Evolutionary conservation across 495 filamentous ascomycete genomes (phyloP), one percentile per base, ranked within the genome.

Genomic region (Pyronema domesticum): DNA sequence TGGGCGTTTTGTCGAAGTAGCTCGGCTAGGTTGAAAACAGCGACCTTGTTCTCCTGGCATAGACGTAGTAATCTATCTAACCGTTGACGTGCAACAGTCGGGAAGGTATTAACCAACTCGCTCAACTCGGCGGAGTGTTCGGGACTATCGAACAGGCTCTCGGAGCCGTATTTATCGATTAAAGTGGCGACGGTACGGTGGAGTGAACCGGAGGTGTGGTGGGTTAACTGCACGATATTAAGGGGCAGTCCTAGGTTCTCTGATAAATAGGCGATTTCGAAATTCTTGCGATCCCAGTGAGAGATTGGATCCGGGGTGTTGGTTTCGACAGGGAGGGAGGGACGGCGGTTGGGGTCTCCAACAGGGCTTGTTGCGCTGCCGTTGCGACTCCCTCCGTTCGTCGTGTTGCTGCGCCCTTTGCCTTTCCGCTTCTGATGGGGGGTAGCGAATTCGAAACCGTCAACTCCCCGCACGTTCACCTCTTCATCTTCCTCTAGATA

Each of bases 401-500:
- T 5, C 23, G 23, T 30, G 23, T 30, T 30, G 5, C 5, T 5
- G 23, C 23, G 23, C 5, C 23, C 23, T 30, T 30, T 30, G 23
- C 23, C 23, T 5, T 30, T 30, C 23, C 23, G 23, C 23, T 30
- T 30, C 23, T 30, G 23, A 30, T 5, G 23, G 23, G 23, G 1
- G 7, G 72, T 61, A 5, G 69, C 71, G 8, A 74, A 71, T 23
- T 71, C 73, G 60, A 95, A 95, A 0, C 77, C 88, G 55, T 95
- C 86, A 9, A 95, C 70, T 1, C 89, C 85, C 63, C 82, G 86
- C 1, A 76, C 75, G 10, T 77, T 65, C 4, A 58, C 61, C 0
- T 67, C 60, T 18, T 74, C 70, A 3, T 71, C 68, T 36, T 85
- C 73, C 40, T 83, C 76, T 13, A 95, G 78, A 63, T 78, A 85